A percentile compares a stretch with the other conserved stretches of the same genome.
phyloP scores from a whole-genome alignment of 306 rosid species.

The Pterocarpus santalinus region DNA sequence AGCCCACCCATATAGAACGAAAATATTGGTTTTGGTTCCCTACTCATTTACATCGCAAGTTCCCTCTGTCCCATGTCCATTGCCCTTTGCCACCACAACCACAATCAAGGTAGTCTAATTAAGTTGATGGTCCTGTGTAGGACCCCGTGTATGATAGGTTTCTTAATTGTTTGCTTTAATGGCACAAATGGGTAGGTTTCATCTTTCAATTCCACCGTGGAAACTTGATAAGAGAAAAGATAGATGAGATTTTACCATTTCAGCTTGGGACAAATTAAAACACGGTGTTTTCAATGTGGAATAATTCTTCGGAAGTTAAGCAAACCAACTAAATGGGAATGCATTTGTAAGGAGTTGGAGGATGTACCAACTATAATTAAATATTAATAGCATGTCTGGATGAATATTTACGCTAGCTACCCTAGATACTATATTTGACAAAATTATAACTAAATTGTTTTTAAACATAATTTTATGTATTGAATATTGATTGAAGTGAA shows the following conservation, averaged over 20 bases:
- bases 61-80: constrained; percentile 29
- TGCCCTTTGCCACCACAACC: constrained; percentile 33
- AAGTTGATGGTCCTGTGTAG: constrained; percentile 11
- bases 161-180: not conserved
- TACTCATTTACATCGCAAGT: constrained; percentile 16
- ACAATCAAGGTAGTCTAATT: constrained; percentile 15
- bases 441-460: no score
- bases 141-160: not conserved
- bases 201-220: not conserved
- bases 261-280: not conserved
- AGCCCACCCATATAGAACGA: constrained; percentile 16
- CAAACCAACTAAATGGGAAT: not conserved
- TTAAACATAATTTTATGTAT: no score
- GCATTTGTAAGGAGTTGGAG: not conserved
- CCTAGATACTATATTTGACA: no score
- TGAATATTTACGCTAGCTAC: no score
- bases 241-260: not conserved
- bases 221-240: not conserved
- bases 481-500: no score
- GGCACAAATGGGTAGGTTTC: constrained; percentile 7
- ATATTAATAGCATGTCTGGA: no score
- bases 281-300: not conserved
- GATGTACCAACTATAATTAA: not conserved
- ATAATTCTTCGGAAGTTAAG: not conserved
- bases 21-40: constrained; percentile 20